A percentile compares a stretch with the other conserved stretches of the same genome.
Evolutionary conservation across 176 grass and related monocot genomes (phyloP).

Genomic region (Oryza australiensis): DNA sequence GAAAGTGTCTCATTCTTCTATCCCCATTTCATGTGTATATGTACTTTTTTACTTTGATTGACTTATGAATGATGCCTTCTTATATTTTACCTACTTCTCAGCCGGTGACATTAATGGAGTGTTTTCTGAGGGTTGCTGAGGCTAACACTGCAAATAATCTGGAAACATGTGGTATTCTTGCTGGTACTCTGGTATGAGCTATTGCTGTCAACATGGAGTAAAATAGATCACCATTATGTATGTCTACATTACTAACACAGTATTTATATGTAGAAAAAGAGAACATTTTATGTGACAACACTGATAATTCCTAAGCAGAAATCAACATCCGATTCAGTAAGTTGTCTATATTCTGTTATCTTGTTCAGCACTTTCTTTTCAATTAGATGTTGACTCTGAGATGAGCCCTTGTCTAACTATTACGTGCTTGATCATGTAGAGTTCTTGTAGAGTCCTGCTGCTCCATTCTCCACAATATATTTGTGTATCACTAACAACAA

Average conservation of each 20-base stretch:
- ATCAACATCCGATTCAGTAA: conserved; percentile 96
- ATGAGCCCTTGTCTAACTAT: conserved; percentile 23
- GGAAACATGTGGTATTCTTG: conserved; percentile 98
- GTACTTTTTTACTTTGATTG: conserved; percentile 16
- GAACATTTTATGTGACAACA: conserved; percentile 87
- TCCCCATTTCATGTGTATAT: conserved; percentile 3
- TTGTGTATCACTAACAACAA: conserved; percentile 3
- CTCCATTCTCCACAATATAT: neutral
- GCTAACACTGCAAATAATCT: conserved; percentile 90
- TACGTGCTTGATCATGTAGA: neutral
- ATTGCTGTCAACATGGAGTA: conserved; percentile 11
- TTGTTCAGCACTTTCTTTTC: conserved; percentile 15
- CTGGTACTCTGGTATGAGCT: conserved; percentile 72
- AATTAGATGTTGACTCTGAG: conserved; percentile 7
- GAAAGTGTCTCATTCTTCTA: neutral
- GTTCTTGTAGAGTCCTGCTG: neutral
- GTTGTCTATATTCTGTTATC: conserved; percentile 38
- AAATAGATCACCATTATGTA: conserved; percentile 22
- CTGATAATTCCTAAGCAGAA: conserved; percentile 95
- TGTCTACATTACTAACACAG: conserved; percentile 38
- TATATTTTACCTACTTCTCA: conserved; percentile 42
- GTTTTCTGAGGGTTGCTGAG: conserved; percentile 87
- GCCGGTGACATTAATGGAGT: conserved; percentile 92
- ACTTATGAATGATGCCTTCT: conserved; percentile 13
- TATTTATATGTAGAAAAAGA: conserved; percentile 75